Base-by-base conservation (phyloP, 345 rosid genomes). In the Limnanthes douglasii region DNA sequence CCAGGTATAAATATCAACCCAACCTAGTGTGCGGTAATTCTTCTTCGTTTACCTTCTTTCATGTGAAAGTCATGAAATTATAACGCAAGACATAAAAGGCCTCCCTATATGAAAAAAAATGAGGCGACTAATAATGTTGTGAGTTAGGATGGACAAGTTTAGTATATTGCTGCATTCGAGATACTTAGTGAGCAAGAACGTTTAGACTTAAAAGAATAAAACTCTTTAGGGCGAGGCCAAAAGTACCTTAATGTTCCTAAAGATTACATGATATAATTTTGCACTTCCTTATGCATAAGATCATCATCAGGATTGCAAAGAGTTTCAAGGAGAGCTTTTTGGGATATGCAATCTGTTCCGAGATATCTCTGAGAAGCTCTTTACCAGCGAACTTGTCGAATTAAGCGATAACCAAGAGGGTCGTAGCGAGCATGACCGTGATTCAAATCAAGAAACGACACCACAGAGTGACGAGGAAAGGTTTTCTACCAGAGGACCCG, bases 301-400 rank as follows among this genome's bases (percentile, higher is more conserved):
- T n/a, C n/a, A n/a, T 47, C 48, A 46, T 27, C 72, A 90, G 95
- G 95, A 90, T 55, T 84, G 86, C 60, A 90, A 80, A 57, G 77
- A 80, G 51, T 84, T 74, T 50, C 85, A 80, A 60, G 93, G 97
- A 1, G 95, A 84, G 69, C 77, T 90, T 23, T 90, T 90, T 12
- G 98, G 98, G 37, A 76, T 90, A 39, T 74, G 86, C 48, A 90
- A 90, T 60, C 64, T 90, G 37, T 90, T 90, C 36, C 84, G 79
- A 3, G 85, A 90, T 64, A 75, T 90, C 39, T 90, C 95, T 13
- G 85, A 80, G 50, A 74, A 79, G 42, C 84, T 74, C 47, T 84
- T 90, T 56, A 80, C 94, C 21, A 80, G 95, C 38, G 82, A 79
- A 51, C 68, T 90, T 41, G 62, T 90, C 8, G 80, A 82, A 46